Evolutionary conservation across 371 early-diverging fungal genomes (phyloP), one percentile per base, ranked within the genome.

Genomic region (Lichtheimia corymbifera): DNA sequence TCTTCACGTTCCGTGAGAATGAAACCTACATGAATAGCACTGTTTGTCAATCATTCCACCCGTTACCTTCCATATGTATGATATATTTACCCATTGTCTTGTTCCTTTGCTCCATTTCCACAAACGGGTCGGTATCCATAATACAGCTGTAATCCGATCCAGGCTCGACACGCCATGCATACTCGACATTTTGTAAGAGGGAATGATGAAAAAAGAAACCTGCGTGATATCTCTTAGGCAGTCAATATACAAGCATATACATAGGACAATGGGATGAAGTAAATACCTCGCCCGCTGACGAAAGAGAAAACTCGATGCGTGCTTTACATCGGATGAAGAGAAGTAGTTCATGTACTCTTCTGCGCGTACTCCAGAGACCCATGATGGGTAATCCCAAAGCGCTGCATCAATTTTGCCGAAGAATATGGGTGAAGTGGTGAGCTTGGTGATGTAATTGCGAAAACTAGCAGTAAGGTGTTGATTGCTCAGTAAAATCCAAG

Each of bases 111-210:
- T 83, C 74, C 91, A 94, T 91, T 55, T 71, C 87, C 60, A 79
- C 68, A 74, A 99, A 97, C 12, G 93, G 93, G 71, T 98, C 97
- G 61, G 87, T 84, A 28, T 43, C 30, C 61, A 98, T 87, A 44
- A 93, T 84, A 67, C 98, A 99, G 30, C 77, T 75, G 67, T 91
- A 96, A 58, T 85, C 62, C 22, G 95, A 91, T 14, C 86, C 92
- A 0, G 98, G 96, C 71, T 98, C 98, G n/a, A 98, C 82, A 2
- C 97, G 76, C 99, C 99, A 99, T 64, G 94, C 94, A 67, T 87
- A 97, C 20, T 96, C 91, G 43, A 88, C 95, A 50, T 90, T 73
- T 42, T 76, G 59, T 50, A 96, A 65, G 3, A 92, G 72, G 28
- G 89, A 88, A 66, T 97, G 96, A 63, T 83, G 78, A 67, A 84